These are phyloP conservation scores for Yarrowia porcina DNA, from an alignment of 805 yeast species.

Conservation along the genomic window DNA sequence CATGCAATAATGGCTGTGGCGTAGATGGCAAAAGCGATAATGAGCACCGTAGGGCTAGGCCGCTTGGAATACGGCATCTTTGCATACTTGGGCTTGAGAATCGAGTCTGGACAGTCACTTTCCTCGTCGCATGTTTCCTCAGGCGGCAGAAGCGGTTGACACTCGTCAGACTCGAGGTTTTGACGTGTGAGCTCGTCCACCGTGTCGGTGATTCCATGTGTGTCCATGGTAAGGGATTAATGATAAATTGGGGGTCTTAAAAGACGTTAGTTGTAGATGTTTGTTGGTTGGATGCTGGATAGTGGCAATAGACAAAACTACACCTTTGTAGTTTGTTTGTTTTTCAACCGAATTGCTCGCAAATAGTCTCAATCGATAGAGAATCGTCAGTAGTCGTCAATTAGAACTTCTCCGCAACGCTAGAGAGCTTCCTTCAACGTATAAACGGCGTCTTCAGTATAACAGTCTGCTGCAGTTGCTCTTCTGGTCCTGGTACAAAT, in stretches of 20 bases:
- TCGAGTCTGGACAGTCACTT: slow-evolving; percentile 1
- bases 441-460: neutral
- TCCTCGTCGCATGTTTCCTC: slow-evolving; percentile 13
- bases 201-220: slow-evolving; percentile 18
- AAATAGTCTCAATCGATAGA: neutral
- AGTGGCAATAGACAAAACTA: no score
- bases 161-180: neutral
- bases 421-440: neutral
- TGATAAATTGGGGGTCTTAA: no score
- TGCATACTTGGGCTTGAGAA: slow-evolving; percentile 21
- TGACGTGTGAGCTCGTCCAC: slow-evolving; percentile 21
- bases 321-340: no score
- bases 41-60: neutral
- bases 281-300: no score
- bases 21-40: slow-evolving; percentile 20
- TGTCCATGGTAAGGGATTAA: slow-evolving; percentile 13
- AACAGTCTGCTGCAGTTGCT: neutral
- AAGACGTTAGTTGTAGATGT: no score
- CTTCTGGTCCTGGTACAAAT: no score
- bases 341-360: no score
- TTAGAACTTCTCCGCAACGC: neutral
- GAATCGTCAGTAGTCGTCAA: neutral
- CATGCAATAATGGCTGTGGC: slow-evolving; percentile 20
- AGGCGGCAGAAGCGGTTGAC: neutral
- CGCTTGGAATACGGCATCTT: slow-evolving; percentile 1